phyloP scores from a whole-genome alignment of 768 basidiomycete species.

The Lentinula sp. region DNA sequence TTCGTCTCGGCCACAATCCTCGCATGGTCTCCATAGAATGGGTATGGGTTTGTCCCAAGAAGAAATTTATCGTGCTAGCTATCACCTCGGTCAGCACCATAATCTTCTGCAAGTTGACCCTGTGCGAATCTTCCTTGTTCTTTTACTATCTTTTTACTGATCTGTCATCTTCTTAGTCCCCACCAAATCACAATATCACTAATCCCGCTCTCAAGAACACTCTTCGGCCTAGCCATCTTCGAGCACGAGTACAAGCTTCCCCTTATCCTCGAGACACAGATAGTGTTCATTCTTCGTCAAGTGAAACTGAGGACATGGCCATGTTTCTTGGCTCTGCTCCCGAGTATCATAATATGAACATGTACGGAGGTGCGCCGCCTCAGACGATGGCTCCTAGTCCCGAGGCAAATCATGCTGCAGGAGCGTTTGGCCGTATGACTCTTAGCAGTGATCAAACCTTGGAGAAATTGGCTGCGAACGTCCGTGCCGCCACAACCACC shows the following conservation, averaged over 20 bases:
- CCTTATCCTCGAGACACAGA: constrained; percentile 84
- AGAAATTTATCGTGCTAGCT: constrained; percentile 66
- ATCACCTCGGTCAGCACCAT: constrained; percentile 47
- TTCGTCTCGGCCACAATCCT: constrained; percentile 72
- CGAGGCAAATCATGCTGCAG: constrained; percentile 59
- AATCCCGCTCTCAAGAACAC: constrained; percentile 77
- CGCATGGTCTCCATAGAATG: constrained; percentile 57
- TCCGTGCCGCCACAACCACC: constrained; percentile 83
- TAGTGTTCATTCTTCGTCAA: constrained; percentile 82
- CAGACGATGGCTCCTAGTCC: constrained; percentile 42
- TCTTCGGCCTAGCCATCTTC: constrained; percentile 68
- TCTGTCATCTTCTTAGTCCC: constrained; percentile 42
- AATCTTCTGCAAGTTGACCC: constrained; percentile 36
- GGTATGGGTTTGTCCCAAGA: constrained; percentile 48
- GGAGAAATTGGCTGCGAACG: constrained; percentile 83
- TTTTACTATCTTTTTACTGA: constrained; percentile 14
- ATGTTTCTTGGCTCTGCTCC: constrained; percentile 59
- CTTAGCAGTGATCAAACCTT: constrained; percentile 71
- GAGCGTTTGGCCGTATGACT: constrained; percentile 72
- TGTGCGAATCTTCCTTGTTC: constrained; percentile 25
- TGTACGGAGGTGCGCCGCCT: constrained; percentile 44
- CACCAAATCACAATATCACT: constrained; percentile 68
- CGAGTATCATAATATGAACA: constrained; percentile 63
- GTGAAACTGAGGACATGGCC: constrained; percentile 83
- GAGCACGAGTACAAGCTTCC: constrained; percentile 70